A percentile compares a stretch with the other conserved stretches of the same genome.
Conservation (phyloP, 2,329 filamentous ascomycete species). For the Pleomassaria siparia region DNA sequence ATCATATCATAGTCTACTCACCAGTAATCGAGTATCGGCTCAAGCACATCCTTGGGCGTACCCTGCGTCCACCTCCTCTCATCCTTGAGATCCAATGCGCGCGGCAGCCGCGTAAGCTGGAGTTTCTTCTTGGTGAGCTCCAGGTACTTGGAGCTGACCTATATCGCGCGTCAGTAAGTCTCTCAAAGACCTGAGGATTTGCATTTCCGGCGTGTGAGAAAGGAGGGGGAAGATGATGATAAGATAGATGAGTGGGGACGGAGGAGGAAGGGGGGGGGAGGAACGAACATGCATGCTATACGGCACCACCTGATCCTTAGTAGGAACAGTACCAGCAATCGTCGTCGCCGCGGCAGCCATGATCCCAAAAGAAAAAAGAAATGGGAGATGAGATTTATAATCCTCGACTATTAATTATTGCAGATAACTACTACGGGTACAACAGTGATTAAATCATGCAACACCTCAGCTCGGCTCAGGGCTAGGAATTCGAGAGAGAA, state of each 20-base stretch:
- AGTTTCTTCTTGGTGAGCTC: slow-evolving; percentile 68
- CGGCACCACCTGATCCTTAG: slow-evolving; percentile 20
- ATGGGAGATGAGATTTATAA: too few relatives aligned
- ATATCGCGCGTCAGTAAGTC: not conserved
- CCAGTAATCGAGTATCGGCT: slow-evolving; percentile 67
- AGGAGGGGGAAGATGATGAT: not conserved
- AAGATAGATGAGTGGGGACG: not conserved
- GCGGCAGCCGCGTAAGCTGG: slow-evolving; percentile 65
- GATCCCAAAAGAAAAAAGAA: not conserved
- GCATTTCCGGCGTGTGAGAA: not conserved
- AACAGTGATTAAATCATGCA: too few relatives aligned
- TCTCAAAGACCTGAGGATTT: not conserved
- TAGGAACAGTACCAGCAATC: not conserved
- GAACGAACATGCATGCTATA: slow-evolving; percentile 39
- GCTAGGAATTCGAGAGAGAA: too few relatives aligned
- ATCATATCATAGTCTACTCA: slow-evolving; percentile 12
- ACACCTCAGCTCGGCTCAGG: too few relatives aligned
- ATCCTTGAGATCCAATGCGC: slow-evolving; percentile 55
- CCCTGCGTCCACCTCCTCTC: slow-evolving; percentile 56
- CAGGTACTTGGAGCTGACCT: slow-evolving; percentile 69
- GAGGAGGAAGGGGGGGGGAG: not conserved
- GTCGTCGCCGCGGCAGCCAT: slow-evolving; percentile 1
- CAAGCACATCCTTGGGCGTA: slow-evolving; percentile 62
- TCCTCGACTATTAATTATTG: too few relatives aligned
- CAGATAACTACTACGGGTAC: too few relatives aligned